These are phyloP conservation scores for Phytophthora macrochlamydospora DNA, from an alignment of 352 stramenopile genomes.

Conservation along the genomic window DNA sequence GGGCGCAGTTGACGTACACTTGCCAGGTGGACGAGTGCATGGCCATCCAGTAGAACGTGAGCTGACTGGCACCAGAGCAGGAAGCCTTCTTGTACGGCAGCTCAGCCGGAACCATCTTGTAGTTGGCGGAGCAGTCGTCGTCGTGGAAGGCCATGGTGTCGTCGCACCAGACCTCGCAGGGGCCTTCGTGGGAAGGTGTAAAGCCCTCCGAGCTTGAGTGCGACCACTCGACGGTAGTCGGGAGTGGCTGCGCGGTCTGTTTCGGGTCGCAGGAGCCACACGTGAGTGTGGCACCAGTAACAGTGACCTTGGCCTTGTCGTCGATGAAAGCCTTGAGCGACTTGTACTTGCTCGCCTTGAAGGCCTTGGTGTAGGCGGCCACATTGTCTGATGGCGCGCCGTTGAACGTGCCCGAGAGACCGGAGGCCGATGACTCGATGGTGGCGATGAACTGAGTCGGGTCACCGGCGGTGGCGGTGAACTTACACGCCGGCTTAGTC, in stretches of 20 bases:
- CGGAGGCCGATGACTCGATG: slow-evolving; percentile 5
- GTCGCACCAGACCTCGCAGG: slow-evolving; percentile 44
- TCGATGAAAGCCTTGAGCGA: slow-evolving; percentile 7
- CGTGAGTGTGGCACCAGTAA: slow-evolving; percentile 1
- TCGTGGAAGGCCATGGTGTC: slow-evolving; percentile 32
- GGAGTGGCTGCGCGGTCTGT: slow-evolving; percentile 12
- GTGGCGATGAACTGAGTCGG: slow-evolving; percentile 5
- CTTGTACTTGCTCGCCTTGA: slow-evolving; percentile 11
- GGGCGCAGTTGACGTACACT: not conserved
- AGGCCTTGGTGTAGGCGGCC: slow-evolving; percentile 8
- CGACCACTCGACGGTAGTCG: slow-evolving; percentile 17
- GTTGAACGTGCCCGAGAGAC: slow-evolving; percentile 4
- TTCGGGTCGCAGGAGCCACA: slow-evolving; percentile 14
- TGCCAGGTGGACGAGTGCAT: slow-evolving; percentile 1
- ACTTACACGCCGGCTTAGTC: slow-evolving; percentile 1
- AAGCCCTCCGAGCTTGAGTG: slow-evolving; percentile 19
- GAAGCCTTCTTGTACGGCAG: slow-evolving; percentile 23
- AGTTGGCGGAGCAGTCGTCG: slow-evolving; percentile 31
- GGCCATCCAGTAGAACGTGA: slow-evolving; percentile 33
- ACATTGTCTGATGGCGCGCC: slow-evolving; percentile 1
- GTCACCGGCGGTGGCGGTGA: slow-evolving; percentile 3
- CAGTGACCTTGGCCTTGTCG: slow-evolving; percentile 5
- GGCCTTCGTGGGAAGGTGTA: slow-evolving; percentile 31
- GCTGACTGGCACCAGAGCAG: slow-evolving; percentile 17
- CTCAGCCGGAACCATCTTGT: slow-evolving; percentile 19